Conservation (phyloP, 352 stramenopile species). For the Globisporangium cylindrosporum region DNA sequence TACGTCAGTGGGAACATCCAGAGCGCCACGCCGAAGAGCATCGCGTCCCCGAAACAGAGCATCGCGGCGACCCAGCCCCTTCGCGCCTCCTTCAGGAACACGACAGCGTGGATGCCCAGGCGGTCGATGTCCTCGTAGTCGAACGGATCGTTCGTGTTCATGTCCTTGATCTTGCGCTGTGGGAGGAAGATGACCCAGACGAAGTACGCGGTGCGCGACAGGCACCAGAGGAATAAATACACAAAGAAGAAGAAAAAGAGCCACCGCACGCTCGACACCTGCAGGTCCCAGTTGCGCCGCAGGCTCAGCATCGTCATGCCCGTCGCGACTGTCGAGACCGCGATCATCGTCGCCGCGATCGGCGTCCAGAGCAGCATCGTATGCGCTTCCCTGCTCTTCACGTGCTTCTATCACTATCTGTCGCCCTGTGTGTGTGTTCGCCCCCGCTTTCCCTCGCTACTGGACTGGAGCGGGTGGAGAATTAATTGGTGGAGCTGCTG, state of each 20-base stretch:
- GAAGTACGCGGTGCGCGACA: constrained; percentile 19
- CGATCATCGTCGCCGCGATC: too few relatives aligned
- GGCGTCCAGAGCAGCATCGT: too few relatives aligned
- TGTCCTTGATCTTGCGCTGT: constrained; percentile 32
- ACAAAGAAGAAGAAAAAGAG: constrained; percentile 43
- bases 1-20: constrained; percentile 54
- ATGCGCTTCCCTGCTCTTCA: too few relatives aligned
- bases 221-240: constrained; percentile 30
- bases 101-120: constrained; percentile 43
- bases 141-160: constrained; percentile 26
- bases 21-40: constrained; percentile 46
- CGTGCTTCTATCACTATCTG: too few relatives aligned
- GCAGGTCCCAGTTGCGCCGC: constrained; percentile 34
- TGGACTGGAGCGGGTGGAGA: too few relatives aligned
- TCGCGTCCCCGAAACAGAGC: constrained; percentile 44
- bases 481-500: too few relatives aligned
- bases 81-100: constrained; percentile 27
- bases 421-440: too few relatives aligned
- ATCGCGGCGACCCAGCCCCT: constrained; percentile 30
- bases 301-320: constrained; percentile 17
- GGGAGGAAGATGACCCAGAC: constrained; percentile 26
- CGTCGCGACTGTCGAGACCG: too few relatives aligned
- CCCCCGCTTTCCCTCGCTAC: too few relatives aligned
- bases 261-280: constrained; percentile 30
- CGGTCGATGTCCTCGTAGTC: constrained; percentile 41